Evolutionary conservation across 345 rosid species (phyloP), one percentile per base, ranked within the genome.

Genomic region (Bruguiera sexangula): DNA sequence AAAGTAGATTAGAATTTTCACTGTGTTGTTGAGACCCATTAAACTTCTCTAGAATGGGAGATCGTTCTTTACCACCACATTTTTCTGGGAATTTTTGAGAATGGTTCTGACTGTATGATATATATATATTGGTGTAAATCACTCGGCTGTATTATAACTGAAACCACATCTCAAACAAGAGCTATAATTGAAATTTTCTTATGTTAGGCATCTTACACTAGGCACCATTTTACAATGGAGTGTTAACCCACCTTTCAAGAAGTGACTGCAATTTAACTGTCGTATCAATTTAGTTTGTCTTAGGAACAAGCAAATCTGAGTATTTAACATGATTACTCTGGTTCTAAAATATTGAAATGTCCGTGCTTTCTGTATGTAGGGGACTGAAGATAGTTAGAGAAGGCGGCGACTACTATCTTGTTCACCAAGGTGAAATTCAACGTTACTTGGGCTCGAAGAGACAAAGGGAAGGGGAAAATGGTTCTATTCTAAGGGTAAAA

Each of bases 361-460:
- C 7, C 46, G 15, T 32, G 34, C 46, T n/a, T 20, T 53, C 19
- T 61, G 19, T 56, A 66, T 72, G 52, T 64, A 85, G 92, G 76
- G 92, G 88, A 53, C 68, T 79, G 74, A 85, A 78, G 83, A 83
- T 87, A 82, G 81, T 83, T 60, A 75, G 84, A 61, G 92, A 87
- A 81, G 89, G 86, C 0, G 69, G 60, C 10, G 82, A 82, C 61
- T 85, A 85, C 77, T 82, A 76, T 62, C 73, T 85, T 58, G 80
- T 83, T 68, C 86, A 83, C 79, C 83, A 77, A 80, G 92, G 92
- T 27, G 77, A 80, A 76, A 80, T 85, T 59, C 89, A 83, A 73
- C 77, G 75, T 1, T 62, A 80, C 71, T 62, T 85, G 76, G 92
- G 92, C 60, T 85, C 86, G 0, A 71, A 71, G 65, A 68, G 70